These are phyloP conservation scores for Hordeum pubiflorum DNA, from an alignment of 202 grass and related monocot species.

Conservation along the genomic window DNA sequence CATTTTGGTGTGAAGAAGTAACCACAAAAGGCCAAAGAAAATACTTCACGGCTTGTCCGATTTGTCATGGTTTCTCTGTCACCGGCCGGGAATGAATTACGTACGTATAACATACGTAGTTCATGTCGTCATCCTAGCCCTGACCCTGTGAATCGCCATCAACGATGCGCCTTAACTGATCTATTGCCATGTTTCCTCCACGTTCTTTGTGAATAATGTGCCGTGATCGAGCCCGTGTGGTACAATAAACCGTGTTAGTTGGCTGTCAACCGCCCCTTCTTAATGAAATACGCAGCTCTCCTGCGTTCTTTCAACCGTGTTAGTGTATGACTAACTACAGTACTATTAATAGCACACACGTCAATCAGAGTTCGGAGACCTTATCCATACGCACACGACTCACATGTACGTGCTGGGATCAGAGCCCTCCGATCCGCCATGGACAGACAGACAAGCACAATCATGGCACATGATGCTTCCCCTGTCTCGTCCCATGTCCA, in stretches of 20 bases:
- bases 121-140: not conserved
- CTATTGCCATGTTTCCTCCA: not conserved
- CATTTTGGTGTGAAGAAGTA: not conserved
- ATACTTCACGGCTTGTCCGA: not conserved
- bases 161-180: not conserved
- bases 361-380: not conserved
- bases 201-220: not conserved
- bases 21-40: slow-evolving; percentile 18
- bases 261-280: no score
- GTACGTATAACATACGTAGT: not conserved
- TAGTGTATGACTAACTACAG: no score
- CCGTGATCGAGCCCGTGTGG: not conserved
- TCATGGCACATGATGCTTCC: slow-evolving; percentile 26
- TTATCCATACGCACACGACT: not conserved
- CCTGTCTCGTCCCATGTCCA: slow-evolving; percentile 3
- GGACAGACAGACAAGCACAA: not conserved
- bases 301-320: no score
- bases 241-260: no score
- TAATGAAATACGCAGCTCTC: no score
- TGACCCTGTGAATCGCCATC: slow-evolving; percentile 9
- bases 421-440: not conserved
- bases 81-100: not conserved
- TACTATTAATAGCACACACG: not conserved
- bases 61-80: slow-evolving; percentile 19
- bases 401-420: not conserved